phyloP scores from a whole-genome alignment of 805 yeast genomes.

The Yarrowia osloensis region DNA sequence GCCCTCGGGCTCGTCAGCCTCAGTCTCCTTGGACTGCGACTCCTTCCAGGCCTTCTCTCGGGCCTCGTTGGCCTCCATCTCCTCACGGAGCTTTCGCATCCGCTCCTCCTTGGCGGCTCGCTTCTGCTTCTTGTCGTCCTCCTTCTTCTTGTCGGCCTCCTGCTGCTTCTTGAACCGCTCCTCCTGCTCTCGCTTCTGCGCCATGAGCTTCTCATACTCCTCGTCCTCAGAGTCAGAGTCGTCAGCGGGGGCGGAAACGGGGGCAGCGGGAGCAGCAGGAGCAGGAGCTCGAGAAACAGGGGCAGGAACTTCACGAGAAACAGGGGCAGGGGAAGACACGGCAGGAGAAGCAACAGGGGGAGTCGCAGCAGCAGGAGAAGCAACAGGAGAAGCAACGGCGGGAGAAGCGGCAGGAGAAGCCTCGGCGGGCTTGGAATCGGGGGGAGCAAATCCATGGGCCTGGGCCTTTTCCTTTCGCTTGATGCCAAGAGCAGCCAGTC shows the following conservation, averaged over 20 bases:
- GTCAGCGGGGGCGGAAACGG: not conserved
- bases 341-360: constrained; percentile 28
- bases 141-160: constrained; percentile 30
- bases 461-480: constrained; percentile 38
- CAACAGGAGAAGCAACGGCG: constrained; percentile 30
- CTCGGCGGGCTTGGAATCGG: constrained; percentile 31
- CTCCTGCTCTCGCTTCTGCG: constrained; percentile 36
- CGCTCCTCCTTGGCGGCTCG: constrained; percentile 29
- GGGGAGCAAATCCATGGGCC: constrained; percentile 35
- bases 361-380: constrained; percentile 19
- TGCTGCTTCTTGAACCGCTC: constrained; percentile 36
- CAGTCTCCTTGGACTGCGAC: constrained; percentile 36
- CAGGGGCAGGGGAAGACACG: constrained; percentile 13
- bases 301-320: constrained; percentile 21
- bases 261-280: constrained; percentile 22
- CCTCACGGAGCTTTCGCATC: constrained; percentile 34
- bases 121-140: constrained; percentile 28
- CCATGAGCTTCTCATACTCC: constrained; percentile 43
- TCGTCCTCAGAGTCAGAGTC: constrained; percentile 39
- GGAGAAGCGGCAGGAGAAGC: constrained; percentile 31
- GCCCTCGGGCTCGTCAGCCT: constrained; percentile 32
- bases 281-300: constrained; percentile 29
- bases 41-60: constrained; percentile 38
- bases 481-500: constrained; percentile 79
- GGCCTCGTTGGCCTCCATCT: constrained; percentile 38